Conservation (phyloP, 2,329 filamentous ascomycete species). For the Aspergillus aculeatinus region DNA sequence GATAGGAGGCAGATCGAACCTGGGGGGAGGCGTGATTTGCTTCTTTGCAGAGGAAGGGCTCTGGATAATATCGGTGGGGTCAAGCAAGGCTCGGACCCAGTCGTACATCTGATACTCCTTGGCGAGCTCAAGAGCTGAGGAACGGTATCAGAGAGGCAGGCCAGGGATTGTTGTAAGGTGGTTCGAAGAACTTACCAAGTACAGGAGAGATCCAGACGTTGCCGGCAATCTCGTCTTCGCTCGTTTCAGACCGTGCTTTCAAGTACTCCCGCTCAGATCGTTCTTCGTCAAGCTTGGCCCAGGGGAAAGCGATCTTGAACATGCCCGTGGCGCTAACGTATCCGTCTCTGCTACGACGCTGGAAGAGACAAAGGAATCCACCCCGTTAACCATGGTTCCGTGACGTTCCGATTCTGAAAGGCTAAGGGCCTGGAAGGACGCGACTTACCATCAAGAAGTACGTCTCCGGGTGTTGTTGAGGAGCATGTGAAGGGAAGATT, state of each 20-base stretch:
- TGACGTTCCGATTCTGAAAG: neutral
- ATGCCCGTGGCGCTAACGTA: slow-evolving; percentile 67
- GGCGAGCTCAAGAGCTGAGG: slow-evolving; percentile 74
- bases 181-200: slow-evolving; percentile 51
- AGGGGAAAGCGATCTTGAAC: slow-evolving; percentile 69
- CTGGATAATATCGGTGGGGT: slow-evolving; percentile 75
- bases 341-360: slow-evolving; percentile 65
- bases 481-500: slow-evolving; percentile 76
- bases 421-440: neutral
- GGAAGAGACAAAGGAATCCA: slow-evolving; percentile 6
- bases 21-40: slow-evolving; percentile 77
- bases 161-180: neutral
- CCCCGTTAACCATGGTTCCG: neutral
- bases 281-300: slow-evolving; percentile 62
- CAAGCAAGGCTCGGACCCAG: slow-evolving; percentile 91
- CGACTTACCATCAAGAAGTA: slow-evolving; percentile 85
- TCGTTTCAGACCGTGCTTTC: slow-evolving; percentile 77
- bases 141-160: slow-evolving; percentile 11
- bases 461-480: slow-evolving; percentile 68
- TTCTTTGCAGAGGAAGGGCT: slow-evolving; percentile 68
- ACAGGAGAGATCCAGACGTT: slow-evolving; percentile 93
- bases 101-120: slow-evolving; percentile 80
- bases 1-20: slow-evolving; percentile 62
- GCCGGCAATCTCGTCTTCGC: slow-evolving; percentile 87
- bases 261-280: slow-evolving; percentile 67